Percentiles rank a stretch among this genome's conserved stretches.
These are phyloP conservation scores for Heteromeles arbutifolia DNA, from an alignment of 306 rosid genomes.

Conservation along the genomic window DNA sequence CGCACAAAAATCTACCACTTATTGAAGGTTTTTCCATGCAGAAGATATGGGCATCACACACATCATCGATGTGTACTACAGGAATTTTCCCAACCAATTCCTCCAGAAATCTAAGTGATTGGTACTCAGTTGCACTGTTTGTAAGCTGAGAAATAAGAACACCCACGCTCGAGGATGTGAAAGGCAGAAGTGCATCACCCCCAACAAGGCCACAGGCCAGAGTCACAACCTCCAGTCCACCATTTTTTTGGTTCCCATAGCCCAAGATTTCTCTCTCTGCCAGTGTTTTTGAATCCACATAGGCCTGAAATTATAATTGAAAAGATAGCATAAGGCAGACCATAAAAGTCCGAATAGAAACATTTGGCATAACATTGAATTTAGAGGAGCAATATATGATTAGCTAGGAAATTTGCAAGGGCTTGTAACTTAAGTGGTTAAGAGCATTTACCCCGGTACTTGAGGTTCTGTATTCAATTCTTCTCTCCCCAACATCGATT, in stretches of 20 bases:
- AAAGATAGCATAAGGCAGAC: too few relatives aligned
- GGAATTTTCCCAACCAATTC: constrained; percentile 31
- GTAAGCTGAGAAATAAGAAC: constrained; percentile 15
- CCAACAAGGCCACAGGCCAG: constrained; percentile 32
- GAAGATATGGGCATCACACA: constrained; percentile 32
- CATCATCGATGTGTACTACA: constrained; percentile 26
- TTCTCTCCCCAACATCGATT: too few relatives aligned
- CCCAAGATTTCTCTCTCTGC: constrained; percentile 26
- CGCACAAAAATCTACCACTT: constrained; percentile 30
- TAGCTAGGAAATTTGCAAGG: too few relatives aligned
- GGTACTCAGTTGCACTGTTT: neutral
- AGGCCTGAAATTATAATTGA: constrained; percentile 10
- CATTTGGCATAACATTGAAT: too few relatives aligned
- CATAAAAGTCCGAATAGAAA: too few relatives aligned
- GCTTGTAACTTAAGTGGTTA: too few relatives aligned
- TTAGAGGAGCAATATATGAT: too few relatives aligned
- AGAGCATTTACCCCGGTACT: too few relatives aligned
- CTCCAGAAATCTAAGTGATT: constrained; percentile 9
- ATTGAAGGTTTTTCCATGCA: constrained; percentile 27
- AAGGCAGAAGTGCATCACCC: constrained; percentile 5
- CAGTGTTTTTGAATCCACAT: constrained; percentile 19
- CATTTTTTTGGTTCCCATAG: constrained; percentile 8
- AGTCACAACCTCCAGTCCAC: constrained; percentile 23
- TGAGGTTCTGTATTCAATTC: too few relatives aligned
- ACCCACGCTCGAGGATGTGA: neutral